A percentile compares a stretch with the other conserved stretches of the same genome.
Conservation (phyloP, 2,329 filamentous ascomycete genomes). For the Fusarium scirpi region DNA sequence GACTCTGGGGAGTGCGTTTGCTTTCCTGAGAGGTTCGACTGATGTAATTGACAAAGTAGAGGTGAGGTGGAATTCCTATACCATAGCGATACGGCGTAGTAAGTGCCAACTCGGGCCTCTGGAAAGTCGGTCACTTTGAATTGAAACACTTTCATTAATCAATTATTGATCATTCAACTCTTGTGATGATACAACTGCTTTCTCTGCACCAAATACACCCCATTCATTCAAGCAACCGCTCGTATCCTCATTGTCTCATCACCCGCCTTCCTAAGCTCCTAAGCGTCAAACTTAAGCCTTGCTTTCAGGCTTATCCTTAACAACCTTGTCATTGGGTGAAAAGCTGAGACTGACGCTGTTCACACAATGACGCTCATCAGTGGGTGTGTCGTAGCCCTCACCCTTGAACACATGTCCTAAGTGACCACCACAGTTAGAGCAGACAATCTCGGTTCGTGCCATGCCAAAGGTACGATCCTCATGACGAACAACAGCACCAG, state of each 20-base stretch:
- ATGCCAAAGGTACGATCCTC: constrained; percentile 84
- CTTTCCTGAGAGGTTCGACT: constrained; percentile 45
- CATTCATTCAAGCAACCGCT: background rate
- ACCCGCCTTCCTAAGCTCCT: background rate
- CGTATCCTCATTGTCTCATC: background rate
- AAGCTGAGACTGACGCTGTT: constrained; percentile 94
- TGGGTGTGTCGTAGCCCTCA: constrained; percentile 85
- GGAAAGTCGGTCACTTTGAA: background rate
- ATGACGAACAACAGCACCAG: constrained; percentile 87
- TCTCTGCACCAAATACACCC: background rate
- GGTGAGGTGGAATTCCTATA: background rate
- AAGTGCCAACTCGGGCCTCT: background rate
- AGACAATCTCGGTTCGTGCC: constrained; percentile 91
- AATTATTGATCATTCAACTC: constrained; percentile 3
- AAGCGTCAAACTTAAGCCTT: constrained; percentile 48
- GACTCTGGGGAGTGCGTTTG: constrained; percentile 39
- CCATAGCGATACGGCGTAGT: background rate
- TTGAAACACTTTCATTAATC: constrained; percentile 3
- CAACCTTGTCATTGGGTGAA: constrained; percentile 69
- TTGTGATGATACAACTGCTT: background rate
- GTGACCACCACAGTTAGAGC: constrained; percentile 93
- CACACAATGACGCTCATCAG: constrained; percentile 96
- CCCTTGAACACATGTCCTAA: constrained; percentile 96
- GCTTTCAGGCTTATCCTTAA: constrained; percentile 50
- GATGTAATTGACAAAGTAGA: constrained; percentile 1